Evolutionary conservation across 2,329 filamentous ascomycete genomes (phyloP), one percentile per base, ranked within the genome.

Genomic region (Ophiostoma ulmi): DNA sequence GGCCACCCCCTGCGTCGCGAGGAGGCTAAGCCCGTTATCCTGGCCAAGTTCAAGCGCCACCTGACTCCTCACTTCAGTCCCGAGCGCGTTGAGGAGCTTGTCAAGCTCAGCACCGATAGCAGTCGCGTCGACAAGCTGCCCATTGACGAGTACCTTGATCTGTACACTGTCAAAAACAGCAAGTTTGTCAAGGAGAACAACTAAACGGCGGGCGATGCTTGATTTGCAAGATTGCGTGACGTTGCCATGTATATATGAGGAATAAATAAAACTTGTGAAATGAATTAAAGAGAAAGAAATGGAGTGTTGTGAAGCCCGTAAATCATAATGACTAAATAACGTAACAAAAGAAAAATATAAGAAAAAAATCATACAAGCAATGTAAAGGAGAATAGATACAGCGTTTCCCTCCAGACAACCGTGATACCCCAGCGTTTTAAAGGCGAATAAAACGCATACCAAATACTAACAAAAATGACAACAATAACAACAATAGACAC

Each of bases 1-100:
- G 95, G 95, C 76, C 95, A 99, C 85, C 90, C 91, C 75, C 85
- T 95, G 78, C 87, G 95, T 75, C 87, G 95, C 75, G 94, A 97
- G 77, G 95, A 99, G 87, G 95, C 95, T 76, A 98, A 98, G 88
- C 95, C 95, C 72, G 92, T 97, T 82, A 97, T 99, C 76, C 83
- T 98, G 76, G 89, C 88, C 80, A 99, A 99, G 86, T 99, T 93
- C 85, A 91, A 94, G 89, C 90, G 92, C 79, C 95, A 99, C 82
- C 84, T 98, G 69, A 87, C 86, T 76, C 91, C 91, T 70, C 94
- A 97, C 84, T 96, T 91, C 81, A 84, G 88, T 73, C 86, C 91
- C 79, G 84, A 86, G 67, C 89, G 90, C 78, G 92, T 97, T 69
- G 87, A 94, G 82, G 85, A 95, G 83, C 86, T 99, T 70, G 86